These are phyloP conservation scores for Collybia mongolica DNA, from an alignment of 768 basidiomycete genomes.

Conservation along the genomic window DNA sequence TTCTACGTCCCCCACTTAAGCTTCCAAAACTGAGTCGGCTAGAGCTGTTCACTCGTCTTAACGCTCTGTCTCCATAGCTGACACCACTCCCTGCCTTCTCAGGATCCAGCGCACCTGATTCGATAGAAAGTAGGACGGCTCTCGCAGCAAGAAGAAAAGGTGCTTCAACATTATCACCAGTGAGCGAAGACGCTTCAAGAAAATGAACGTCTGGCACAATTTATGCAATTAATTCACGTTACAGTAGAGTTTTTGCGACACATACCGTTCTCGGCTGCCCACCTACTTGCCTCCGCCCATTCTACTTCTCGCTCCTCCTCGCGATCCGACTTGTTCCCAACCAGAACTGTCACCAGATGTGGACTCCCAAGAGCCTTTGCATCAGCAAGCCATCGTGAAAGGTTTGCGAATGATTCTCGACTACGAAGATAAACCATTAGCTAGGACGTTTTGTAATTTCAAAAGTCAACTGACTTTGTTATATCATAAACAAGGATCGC, in stretches of 20 bases:
- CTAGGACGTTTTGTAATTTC: conserved; percentile 1
- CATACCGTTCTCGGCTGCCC: conserved; percentile 94
- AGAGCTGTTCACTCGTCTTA: conserved; percentile 89
- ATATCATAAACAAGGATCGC: conserved; percentile 94
- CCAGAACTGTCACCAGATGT: conserved; percentile 84
- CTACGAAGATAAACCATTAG: conserved; percentile 38
- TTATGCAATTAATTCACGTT: conserved; percentile 5
- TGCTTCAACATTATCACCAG: conserved; percentile 91
- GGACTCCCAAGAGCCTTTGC: conserved; percentile 91
- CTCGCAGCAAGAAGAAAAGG: conserved; percentile 89
- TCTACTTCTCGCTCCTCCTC: conserved; percentile 96
- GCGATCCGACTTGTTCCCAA: conserved; percentile 94
- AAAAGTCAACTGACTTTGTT: conserved; percentile 57
- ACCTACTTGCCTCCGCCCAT: conserved; percentile 91
- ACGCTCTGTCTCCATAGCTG: conserved; percentile 91
- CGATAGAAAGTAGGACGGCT: conserved; percentile 86
- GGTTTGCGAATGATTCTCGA: conserved; percentile 81
- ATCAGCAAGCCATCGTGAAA: conserved; percentile 90
- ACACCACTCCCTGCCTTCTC: conserved; percentile 95
- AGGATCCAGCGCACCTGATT: conserved; percentile 87
- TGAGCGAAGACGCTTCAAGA: conserved; percentile 88
- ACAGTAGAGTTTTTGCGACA: conserved; percentile 5
- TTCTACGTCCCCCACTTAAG: conserved; percentile 63
- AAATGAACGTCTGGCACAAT: conserved; percentile 76
- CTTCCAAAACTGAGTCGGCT: conserved; percentile 87